Evolutionary conservation across 345 rosid species (phyloP).

Genomic region (Eucalyptus pumila): DNA sequence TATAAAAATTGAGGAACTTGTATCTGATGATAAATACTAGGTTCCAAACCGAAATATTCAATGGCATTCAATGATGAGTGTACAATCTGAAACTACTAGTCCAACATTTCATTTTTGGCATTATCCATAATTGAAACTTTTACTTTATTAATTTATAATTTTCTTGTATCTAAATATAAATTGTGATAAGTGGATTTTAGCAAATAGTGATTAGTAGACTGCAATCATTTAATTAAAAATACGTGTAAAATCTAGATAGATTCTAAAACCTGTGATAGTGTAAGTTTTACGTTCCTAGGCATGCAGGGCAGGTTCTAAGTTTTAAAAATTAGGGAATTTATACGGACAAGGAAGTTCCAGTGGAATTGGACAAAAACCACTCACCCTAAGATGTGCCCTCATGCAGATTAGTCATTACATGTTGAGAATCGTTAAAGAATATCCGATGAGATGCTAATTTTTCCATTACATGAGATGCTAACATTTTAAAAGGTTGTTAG

Average conservation of each 20-base stretch:
- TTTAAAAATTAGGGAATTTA: accelerated
- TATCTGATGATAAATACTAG: accelerated
- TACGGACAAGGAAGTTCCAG: accelerated
- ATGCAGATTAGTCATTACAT: accelerated
- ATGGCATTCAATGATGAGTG: accelerated
- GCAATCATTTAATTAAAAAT: accelerated
- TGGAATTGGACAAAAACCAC: too few relatives aligned
- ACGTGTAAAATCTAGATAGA: accelerated
- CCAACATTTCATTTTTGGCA: too few relatives aligned
- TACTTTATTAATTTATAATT: too few relatives aligned
- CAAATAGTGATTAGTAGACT: too few relatives aligned
- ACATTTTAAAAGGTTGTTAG: background rate
- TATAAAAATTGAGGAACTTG: too few relatives aligned
- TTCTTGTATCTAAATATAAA: too few relatives aligned
- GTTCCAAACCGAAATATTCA: too few relatives aligned
- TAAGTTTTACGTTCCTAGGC: accelerated
- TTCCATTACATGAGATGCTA: background rate
- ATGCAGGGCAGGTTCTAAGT: accelerated
- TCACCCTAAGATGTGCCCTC: background rate
- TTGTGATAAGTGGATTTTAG: too few relatives aligned
- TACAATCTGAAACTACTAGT: accelerated
- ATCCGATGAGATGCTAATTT: background rate
- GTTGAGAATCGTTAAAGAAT: background rate
- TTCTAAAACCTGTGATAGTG: accelerated
- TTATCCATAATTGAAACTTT: too few relatives aligned